Percentiles rank a stretch among this genome's conserved stretches.
Conservation (phyloP, 176 grass and related monocot species). For the Leersia perrieri region DNA sequence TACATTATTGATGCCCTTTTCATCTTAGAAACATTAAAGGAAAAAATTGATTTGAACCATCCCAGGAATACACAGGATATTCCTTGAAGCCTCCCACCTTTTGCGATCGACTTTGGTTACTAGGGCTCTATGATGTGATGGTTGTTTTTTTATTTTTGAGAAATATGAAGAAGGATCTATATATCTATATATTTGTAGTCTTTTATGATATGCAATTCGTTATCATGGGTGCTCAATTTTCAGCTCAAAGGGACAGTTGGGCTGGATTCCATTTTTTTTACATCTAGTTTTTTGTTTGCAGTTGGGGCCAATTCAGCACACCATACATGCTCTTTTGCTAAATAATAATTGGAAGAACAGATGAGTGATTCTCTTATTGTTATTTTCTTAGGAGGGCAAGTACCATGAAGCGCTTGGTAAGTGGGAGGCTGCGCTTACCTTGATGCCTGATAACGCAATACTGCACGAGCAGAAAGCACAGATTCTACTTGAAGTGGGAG, state of each 20-base stretch:
- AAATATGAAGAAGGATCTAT: not conserved
- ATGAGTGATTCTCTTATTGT: not conserved
- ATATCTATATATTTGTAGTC: not conserved
- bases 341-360: not conserved
- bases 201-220: not conserved
- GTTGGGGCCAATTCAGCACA: not conserved
- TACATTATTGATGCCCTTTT: not conserved
- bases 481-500: slow-evolving; percentile 79
- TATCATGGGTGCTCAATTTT: not conserved
- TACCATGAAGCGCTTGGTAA: slow-evolving; percentile 80
- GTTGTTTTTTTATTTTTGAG: not conserved
- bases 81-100: not conserved
- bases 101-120: not conserved
- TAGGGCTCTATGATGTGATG: not conserved
- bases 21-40: not conserved
- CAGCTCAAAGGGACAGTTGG: not conserved
- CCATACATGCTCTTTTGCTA: not conserved
- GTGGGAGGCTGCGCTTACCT: slow-evolving; percentile 75
- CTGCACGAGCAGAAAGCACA: slow-evolving; percentile 87
- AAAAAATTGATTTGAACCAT: not conserved
- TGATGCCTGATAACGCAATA: slow-evolving; percentile 68
- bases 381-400: slow-evolving; percentile 65
- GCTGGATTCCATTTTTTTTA: not conserved
- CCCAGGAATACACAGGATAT: not conserved
- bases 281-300: not conserved